Evolutionary conservation across 257 asterid species (phyloP), one percentile per base, ranked within the genome.

Genomic region (Solanum chiquidenum): DNA sequence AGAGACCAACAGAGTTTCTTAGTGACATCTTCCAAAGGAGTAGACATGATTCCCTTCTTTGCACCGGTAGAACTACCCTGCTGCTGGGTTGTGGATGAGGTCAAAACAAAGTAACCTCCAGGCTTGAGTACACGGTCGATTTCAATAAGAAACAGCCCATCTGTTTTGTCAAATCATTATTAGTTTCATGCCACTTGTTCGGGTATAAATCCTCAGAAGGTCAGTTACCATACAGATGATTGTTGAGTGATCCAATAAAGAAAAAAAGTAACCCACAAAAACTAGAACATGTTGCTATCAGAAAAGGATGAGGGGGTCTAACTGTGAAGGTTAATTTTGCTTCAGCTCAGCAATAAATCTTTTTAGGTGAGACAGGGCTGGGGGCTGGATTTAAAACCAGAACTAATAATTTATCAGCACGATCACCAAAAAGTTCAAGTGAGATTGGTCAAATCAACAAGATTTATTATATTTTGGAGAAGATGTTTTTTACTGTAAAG

Each of bases 51-150:
- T 90, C 95, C 98, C 91, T 91, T 94, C 89, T 90, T 92, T 83
- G 87, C 29, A 68, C 69, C 76, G 66, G 68, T 42, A 71, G 93
- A 90, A 90, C 91, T 92, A 74, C 91, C 95, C 68, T 93, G 94
- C 88, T 88, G 93, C 90, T 87, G 92, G 91, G 94, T 93, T 88
- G 89, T 88, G 85, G 97, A 95, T 77, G 98, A 93, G 90, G 98
- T 95, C 88, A 97, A 91, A 85, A 95, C 98, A 88, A 97, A 88
- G 92, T 95, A 97, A 87, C 98, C 98, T 89, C 99, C 99, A 11
- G 99, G 99, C 94, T 91, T 97, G 91, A 95, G 97, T 86, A 97
- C 88, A 90, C 99, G 96, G 89, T 97, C 99, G 83, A 94, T 95
- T 93, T 97, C 99, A 84, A 95, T 92, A 87, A 97, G 98, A 85